phyloP scores from a whole-genome alignment of 108 stramenopile species.

The Cafeteria roenbergensis region DNA sequence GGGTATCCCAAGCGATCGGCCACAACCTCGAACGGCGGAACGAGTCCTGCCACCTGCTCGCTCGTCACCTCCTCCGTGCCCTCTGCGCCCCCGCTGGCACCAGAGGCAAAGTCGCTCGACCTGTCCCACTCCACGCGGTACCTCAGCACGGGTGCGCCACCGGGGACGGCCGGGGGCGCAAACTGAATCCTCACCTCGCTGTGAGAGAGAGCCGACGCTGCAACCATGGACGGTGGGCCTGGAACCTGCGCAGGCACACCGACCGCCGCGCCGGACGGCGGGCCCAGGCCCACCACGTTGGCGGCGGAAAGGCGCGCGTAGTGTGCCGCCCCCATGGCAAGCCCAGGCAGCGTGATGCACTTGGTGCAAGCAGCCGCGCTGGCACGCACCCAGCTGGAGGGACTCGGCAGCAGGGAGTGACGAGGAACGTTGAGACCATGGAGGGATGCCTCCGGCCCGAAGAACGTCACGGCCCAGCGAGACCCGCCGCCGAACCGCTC shows the following conservation, averaged over 20 bases:
- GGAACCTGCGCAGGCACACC: constrained; percentile 44
- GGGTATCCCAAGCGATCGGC: too few relatives aligned
- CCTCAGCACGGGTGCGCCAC: constrained; percentile 47
- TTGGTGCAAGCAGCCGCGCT: constrained; percentile 49
- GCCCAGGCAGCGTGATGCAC: constrained; percentile 40
- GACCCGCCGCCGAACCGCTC: too few relatives aligned
- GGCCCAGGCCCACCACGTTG: constrained; percentile 45
- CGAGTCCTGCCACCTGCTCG: too few relatives aligned
- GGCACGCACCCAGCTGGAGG: too few relatives aligned
- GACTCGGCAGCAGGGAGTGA: too few relatives aligned
- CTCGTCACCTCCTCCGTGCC: constrained; percentile 1
- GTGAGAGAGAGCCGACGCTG: constrained; percentile 33
- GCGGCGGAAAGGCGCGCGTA: constrained; percentile 51
- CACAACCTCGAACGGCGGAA: too few relatives aligned
- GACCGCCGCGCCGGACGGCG: constrained; percentile 21
- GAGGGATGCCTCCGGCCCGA: too few relatives aligned
- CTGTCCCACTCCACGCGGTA: constrained; percentile 71
- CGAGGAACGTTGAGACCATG: too few relatives aligned
- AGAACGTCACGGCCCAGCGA: too few relatives aligned
- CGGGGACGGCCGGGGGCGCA: constrained; percentile 45
- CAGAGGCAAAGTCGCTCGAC: constrained; percentile 38
- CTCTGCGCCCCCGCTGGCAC: too few relatives aligned
- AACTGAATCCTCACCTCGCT: constrained; percentile 40
- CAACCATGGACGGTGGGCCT: constrained; percentile 28
- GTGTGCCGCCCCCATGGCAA: constrained; percentile 52